Base-by-base conservation (phyloP, 2,329 filamentous ascomycete genomes). In the Penicillium digitatum region DNA sequence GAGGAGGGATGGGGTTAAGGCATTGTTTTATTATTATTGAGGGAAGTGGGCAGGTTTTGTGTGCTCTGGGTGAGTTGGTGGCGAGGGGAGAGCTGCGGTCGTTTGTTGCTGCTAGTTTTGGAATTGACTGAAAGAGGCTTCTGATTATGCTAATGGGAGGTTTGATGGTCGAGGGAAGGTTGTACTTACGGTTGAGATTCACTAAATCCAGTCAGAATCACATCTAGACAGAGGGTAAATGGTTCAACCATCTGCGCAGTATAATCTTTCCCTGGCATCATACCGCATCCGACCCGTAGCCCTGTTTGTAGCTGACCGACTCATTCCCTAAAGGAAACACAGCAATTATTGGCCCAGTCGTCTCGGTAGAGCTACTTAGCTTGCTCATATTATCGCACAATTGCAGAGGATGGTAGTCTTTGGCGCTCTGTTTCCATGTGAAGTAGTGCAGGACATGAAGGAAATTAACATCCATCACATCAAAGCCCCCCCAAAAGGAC, bases 11-110 rank as follows among this genome's bases (percentile, higher is more conserved):
- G 47, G 49, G 1, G 53, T 70, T 8, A 55, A 58, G 11, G 63
- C 59, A 10, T 50, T 62, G 39, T 67, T 65, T 48, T 67, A n/a
- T 68, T 42, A 62, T 68, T 38, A 52, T 66, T 22, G 16, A 51
- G 29, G 59, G 54, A 3, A 53, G 55, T n/a, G 35, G 24, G 10
- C 11, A 57, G 32, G 52, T 42, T n/a, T 57, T 66, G 60, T 26
- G 56, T 16, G 20, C 44, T 7, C 18, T 63, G 27, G 46, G 57
- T 50, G 49, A 48, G n/a, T 48, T 60, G 48, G 54, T 50, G 18
- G 62, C 59, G 32, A 10, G 45, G 20, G 62, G 55, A 4, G 14
- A 42, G 12, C 26, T 67, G 24, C 48, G 47, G 39, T 49, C 57
- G 12, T 65, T 68, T 56, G 66, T 68, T 43, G 55, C 55, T 24